These are phyloP conservation scores for Erysimum pusillum DNA, from an alignment of 441 rosid species.

Conservation along the genomic window DNA sequence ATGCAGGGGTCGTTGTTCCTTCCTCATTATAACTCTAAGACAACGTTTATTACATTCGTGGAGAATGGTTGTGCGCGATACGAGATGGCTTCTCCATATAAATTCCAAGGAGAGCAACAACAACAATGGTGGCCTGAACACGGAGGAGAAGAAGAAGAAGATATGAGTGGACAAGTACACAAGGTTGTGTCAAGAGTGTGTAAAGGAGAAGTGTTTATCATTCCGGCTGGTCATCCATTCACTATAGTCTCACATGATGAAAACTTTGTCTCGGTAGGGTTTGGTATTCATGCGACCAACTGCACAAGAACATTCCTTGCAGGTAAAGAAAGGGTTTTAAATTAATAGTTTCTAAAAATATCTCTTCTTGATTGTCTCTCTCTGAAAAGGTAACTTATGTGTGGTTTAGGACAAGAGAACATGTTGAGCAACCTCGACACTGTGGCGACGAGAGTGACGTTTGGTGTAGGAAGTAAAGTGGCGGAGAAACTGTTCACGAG, in stretches of 20 bases:
- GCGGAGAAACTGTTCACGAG: constrained; percentile 57
- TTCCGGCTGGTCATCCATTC: constrained; percentile 63
- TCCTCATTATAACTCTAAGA: constrained; percentile 60
- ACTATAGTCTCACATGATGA: constrained; percentile 47
- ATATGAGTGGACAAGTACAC: constrained; percentile 42
- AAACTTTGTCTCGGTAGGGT: constrained; percentile 48
- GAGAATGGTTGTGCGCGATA: constrained; percentile 56
- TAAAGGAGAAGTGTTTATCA: constrained; percentile 57
- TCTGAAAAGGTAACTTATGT: not conserved
- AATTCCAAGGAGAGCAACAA: constrained; percentile 29
- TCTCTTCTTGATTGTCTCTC: not conserved
- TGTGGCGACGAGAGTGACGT: constrained; percentile 55
- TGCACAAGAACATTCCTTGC: constrained; percentile 67
- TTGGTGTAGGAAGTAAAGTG: constrained; percentile 48
- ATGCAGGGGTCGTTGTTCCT: constrained; percentile 57
- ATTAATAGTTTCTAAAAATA: not conserved
- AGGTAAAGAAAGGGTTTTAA: constrained; percentile 37
- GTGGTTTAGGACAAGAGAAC: constrained; percentile 54
- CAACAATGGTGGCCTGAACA: constrained; percentile 20
- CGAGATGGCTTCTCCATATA: constrained; percentile 70
- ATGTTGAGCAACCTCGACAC: constrained; percentile 49
- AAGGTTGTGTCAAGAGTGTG: constrained; percentile 54
- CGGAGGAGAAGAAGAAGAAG: constrained; percentile 35
- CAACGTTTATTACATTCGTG: constrained; percentile 47
- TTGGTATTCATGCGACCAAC: constrained; percentile 54